Percentiles rank a stretch among this genome's conserved stretches.
These are phyloP conservation scores for Solanum aculeatissimum DNA, from an alignment of 305 asterid species.

Conservation along the genomic window DNA sequence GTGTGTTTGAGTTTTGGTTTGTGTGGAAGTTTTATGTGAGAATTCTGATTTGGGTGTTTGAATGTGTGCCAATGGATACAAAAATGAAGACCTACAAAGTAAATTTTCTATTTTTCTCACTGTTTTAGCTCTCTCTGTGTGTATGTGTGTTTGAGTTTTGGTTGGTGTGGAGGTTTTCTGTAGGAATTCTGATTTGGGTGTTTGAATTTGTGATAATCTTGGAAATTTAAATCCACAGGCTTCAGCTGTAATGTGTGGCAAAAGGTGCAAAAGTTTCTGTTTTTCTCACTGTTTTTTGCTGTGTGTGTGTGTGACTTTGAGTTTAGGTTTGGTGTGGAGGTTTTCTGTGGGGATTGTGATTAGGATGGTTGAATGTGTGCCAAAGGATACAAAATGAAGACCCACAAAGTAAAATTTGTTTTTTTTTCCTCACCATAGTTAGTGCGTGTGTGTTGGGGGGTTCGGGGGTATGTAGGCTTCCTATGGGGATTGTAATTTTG, in stretches of 20 bases:
- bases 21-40: not conserved
- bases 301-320: not conserved
- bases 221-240: not conserved
- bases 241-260: slow-evolving; percentile 13
- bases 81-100: slow-evolving; percentile 86
- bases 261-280: slow-evolving; percentile 42
- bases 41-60: not conserved
- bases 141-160: not conserved
- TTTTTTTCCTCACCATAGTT: not conserved
- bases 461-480: not conserved
- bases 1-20: not conserved
- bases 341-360: not conserved
- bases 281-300: not conserved
- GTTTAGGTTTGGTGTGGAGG: not conserved
- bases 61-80: slow-evolving; percentile 45
- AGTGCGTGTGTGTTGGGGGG: not conserved
- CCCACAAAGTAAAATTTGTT: not conserved
- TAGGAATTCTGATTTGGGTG: no score
- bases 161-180: not conserved
- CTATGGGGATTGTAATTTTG: not conserved
- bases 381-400: not conserved
- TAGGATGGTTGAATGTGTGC: not conserved
- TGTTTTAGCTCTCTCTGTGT: no score
- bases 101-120: not conserved
- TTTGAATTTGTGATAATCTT: not conserved